Conservation (phyloP, 163 green algal genomes). For the Prototheca wickerhamii region DNA sequence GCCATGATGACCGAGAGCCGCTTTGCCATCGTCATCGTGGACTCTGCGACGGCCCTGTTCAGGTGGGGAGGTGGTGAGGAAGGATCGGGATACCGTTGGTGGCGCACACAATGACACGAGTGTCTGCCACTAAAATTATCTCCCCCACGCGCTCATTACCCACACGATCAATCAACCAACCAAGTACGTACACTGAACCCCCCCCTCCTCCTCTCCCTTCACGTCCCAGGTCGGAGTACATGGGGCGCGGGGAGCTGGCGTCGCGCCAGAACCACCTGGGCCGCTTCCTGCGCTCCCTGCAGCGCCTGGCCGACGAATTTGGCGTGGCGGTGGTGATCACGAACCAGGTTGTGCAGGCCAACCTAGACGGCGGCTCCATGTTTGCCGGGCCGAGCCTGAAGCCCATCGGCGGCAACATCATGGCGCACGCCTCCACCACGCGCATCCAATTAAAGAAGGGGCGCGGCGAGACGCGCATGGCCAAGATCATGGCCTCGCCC, state of each 20-base stretch:
- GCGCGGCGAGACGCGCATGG: constrained; percentile 73
- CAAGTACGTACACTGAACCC: background rate
- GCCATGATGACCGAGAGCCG: constrained; percentile 87
- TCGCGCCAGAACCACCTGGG: constrained; percentile 84
- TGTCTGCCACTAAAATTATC: background rate
- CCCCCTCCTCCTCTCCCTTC: too few relatives aligned
- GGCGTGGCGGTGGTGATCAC: constrained; percentile 92
- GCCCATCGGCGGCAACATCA: constrained; percentile 99
- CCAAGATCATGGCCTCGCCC: constrained; percentile 90
- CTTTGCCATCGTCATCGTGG: constrained; percentile 91
- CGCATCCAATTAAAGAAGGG: constrained; percentile 87
- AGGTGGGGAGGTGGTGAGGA: constrained; percentile 3
- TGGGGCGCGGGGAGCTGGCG: constrained; percentile 86
- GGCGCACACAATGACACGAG: background rate
- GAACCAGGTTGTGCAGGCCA: constrained; percentile 96
- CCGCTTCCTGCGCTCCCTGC: constrained; percentile 82
- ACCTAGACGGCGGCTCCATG: constrained; percentile 81
- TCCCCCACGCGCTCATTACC: background rate
- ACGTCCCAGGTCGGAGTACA: constrained; percentile 79
- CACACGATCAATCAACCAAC: too few relatives aligned
- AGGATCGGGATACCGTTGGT: background rate
- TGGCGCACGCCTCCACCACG: constrained; percentile 98
- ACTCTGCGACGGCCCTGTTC: constrained; percentile 90
- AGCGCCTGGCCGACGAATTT: constrained; percentile 92
- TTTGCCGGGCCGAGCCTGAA: constrained; percentile 88